These are phyloP conservation scores for Exophiala calicioides DNA, from an alignment of 2,329 filamentous ascomycete genomes.

Conservation along the genomic window DNA sequence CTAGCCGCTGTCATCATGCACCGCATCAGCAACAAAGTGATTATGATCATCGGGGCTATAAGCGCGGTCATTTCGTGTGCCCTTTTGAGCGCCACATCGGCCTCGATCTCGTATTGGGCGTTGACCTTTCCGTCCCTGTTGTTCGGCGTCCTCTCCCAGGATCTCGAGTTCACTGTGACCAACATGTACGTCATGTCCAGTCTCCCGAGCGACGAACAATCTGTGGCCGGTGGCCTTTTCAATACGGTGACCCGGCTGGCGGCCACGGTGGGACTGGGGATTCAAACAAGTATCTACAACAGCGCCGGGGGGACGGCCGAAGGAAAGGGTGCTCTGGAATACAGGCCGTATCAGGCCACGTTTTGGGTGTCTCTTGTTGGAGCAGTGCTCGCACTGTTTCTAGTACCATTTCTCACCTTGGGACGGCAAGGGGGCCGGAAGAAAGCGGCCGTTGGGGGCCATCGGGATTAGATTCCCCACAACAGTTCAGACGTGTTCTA, in stretches of 20 bases:
- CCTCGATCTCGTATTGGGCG: slow-evolving; percentile 63
- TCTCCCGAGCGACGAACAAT: slow-evolving; percentile 63
- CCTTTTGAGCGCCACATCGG: slow-evolving; percentile 59
- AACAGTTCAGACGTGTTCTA: neutral
- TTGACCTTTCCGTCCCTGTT: slow-evolving; percentile 64
- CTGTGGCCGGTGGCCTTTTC: slow-evolving; percentile 67
- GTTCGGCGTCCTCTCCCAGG: slow-evolving; percentile 64
- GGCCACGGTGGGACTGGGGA: slow-evolving; percentile 61
- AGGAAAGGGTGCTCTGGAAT: slow-evolving; percentile 19
- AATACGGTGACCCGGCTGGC: slow-evolving; percentile 65
- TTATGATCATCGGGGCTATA: slow-evolving; percentile 57
- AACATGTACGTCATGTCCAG: slow-evolving; percentile 73
- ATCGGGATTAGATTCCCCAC: slow-evolving; percentile 8
- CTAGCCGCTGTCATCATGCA: slow-evolving; percentile 64
- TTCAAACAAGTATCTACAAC: slow-evolving; percentile 55
- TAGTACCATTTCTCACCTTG: slow-evolving; percentile 31
- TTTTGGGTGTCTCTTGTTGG: slow-evolving; percentile 31
- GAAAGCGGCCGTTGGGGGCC: slow-evolving; percentile 7
- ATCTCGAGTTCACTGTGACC: slow-evolving; percentile 70
- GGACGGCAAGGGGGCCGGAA: slow-evolving; percentile 29
- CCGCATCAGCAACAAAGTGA: slow-evolving; percentile 62
- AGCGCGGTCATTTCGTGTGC: slow-evolving; percentile 49
- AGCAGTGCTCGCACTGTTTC: slow-evolving; percentile 24
- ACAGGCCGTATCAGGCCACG: slow-evolving; percentile 31
- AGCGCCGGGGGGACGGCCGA: slow-evolving; percentile 23